Percentiles rank a stretch among this genome's conserved stretches.
Evolutionary conservation across 768 basidiomycete genomes (phyloP).

Genomic region (Leccinum variicolor): DNA sequence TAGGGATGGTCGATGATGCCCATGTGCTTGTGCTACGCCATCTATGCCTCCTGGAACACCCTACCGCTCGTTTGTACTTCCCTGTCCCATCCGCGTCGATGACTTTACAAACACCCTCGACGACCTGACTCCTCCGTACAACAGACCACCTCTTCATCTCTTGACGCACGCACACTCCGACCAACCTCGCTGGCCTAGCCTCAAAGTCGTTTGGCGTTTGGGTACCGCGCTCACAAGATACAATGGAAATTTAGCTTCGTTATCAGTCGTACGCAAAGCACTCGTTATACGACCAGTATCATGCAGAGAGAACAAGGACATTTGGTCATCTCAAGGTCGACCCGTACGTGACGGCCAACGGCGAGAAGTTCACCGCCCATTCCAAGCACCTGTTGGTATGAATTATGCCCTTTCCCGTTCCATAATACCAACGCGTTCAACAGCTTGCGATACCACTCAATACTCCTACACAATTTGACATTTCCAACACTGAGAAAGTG

Average conservation of each 20-base stretch:
- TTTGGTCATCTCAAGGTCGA: conserved; percentile 66
- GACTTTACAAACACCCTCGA: conserved; percentile 57
- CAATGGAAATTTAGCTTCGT: conserved; percentile 80
- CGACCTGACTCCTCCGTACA: conserved; percentile 29
- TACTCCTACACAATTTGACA: conserved; percentile 56
- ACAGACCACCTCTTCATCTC: conserved; percentile 53
- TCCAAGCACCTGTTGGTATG: conserved; percentile 54
- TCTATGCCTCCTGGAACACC: conserved; percentile 75
- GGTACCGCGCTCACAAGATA: conserved; percentile 68
- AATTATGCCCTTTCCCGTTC: background rate
- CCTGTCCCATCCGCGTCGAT: conserved; percentile 86
- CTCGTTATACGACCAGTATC: conserved; percentile 44
- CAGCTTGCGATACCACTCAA: conserved; percentile 62
- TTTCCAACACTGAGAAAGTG: conserved; percentile 56
- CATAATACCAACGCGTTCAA: background rate
- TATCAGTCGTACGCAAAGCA: conserved; percentile 72
- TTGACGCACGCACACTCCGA: conserved; percentile 90
- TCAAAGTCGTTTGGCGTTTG: conserved; percentile 78
- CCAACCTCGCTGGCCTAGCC: conserved; percentile 77
- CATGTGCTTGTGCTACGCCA: conserved; percentile 7
- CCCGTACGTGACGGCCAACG: conserved; percentile 44
- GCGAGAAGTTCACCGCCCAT: conserved; percentile 44
- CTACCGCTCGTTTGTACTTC: conserved; percentile 68
- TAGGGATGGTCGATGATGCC: too few species aligned
- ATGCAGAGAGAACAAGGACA: conserved; percentile 39